Evolutionary conservation across 2,329 filamentous ascomycete species (phyloP), one percentile per base, ranked within the genome.

Genomic region (Cladophialophora psammophila): DNA sequence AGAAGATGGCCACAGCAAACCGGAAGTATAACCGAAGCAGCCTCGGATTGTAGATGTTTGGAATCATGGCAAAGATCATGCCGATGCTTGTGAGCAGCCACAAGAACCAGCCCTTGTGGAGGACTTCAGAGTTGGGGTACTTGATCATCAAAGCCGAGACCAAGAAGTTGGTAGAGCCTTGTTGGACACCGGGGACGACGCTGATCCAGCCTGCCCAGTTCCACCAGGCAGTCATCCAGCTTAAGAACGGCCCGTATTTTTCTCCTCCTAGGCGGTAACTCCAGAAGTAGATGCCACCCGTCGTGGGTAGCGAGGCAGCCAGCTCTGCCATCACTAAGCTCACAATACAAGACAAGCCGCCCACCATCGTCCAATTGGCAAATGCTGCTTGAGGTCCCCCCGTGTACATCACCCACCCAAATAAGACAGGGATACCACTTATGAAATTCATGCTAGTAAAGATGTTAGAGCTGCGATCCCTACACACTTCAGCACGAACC

Each of bases 151-250:
- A 72, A n/a, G 77, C 78, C 18, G 75, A 75, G n/a, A 80, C 72
- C 15, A 81, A 71, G 67, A 81, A 80, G 60, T 79, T 79, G 8
- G 79, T 80, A 1, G 76, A 67, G 6, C 78, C 79, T 69, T 80
- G 78, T 66, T 79, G 78, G 2, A 79, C 77, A 7, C 78, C 79
- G 1, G 78, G 79, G 0, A 80, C 78, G n/a, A 79, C 75, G 40
- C 72, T 73, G 32, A 78, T 62, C 77, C 76, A 78, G 32, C 76
- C 76, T 12, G 74, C 73, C 75, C 75, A 80, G 65, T 80, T 80
- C 77, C 76, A 80, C 78, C 78, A 80, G 4, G 77, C 79, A 31
- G 79, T 80, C 76, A 80, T 78, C 78, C 78, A 80, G 40, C 73
- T 73, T 13, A 80, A 73, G 60, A 80, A 76, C 0, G 78, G 78